Evolutionary conservation across 2,329 filamentous ascomycete species (phyloP), one percentile per base, ranked within the genome.

Genomic region (Fusarium virguliforme): DNA sequence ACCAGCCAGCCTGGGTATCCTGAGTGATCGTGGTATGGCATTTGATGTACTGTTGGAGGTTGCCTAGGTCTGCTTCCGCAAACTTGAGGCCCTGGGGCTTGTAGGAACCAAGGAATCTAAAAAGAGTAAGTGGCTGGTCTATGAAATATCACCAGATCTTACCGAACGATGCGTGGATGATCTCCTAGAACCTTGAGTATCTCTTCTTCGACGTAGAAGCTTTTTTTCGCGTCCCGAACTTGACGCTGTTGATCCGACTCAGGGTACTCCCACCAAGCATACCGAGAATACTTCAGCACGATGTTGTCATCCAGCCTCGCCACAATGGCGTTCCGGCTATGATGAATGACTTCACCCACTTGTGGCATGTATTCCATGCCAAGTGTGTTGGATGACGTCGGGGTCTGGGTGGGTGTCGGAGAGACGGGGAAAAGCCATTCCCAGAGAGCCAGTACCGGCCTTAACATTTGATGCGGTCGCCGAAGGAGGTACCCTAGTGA

Each of bases 21-120:
- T 24, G 8, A 12, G 22, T 13, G 8, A 24, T 22, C 3, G 15
- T 41, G 6, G 35, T 4, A n/a, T 37, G n/a, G 3, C n/a, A 5
- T 5, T 40, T 10, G 53, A 56, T 40, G 34, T 41, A 56, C 12
- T 56, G 53, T 40, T 56, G 53, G 4, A 56, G 53, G 18, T 56
- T 41, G 8, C 53, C 53, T 15, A 15, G 15, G 26, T 56, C 26
- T n/a, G 53, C 53, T 41, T 56, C 53, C 5, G 35, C 30, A n/a
- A 56, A 56, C 22, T 18, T 56, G 13, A 56, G 22, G 35, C 53
- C 53, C n/a, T 41, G 8, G 6, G 53, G 53, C 6, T 40, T 8
- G 24, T 28, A 38, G 9, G 12, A 18, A n/a, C 53, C 53, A 12
- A 56, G 53, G 34, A 40, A 41, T 24, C 53, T 41, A 32, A 8